Base-by-base conservation (phyloP, 345 rosid species). In the Eucalyptus tenuipes region DNA sequence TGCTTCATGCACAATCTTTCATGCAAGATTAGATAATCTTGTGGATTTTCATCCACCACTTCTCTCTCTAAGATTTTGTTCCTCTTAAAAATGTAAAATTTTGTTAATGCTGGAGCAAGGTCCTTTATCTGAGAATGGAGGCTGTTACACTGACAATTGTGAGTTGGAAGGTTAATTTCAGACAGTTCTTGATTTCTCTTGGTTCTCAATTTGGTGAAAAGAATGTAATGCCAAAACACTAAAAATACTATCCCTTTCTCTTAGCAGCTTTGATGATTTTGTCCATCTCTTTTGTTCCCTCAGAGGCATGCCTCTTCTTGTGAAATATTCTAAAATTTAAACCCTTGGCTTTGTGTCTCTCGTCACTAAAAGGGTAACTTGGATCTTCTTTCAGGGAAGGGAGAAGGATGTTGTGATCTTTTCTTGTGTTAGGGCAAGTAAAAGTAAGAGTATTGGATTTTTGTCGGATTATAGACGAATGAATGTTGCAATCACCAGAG, bases 401-500 rank as follows among this genome's bases (percentile, higher is more conserved):
- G 99, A 98, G 90, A 97, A 97, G 90, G 99, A 96, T 89, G 97
- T 98, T 44, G 98, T 96, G 27, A 97, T 98, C 80, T 97, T 98
- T 90, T 96, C 99, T 17, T 97, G 98, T 91, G 99, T 98, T 44
- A 97, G 99, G 91, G 96, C 99, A 89, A 97, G 90, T 22, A 91
- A 93, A 86, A 92, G 93, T 85, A 91, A 95, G 89, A 88, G 94
- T 85, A 98, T 98, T 47, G 99, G 99, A 14, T 98, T 97, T 89
- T 94, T 98, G 64, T 91, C 98, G 25, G 99, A 98, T 90, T 94
- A 92, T 89, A 92, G 98, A 88, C 94, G 99, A 87, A 98, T 98
- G 99, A 98, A 98, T 88, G 99, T 98, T 3, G 99, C 97, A 68
- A 98, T 98, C 79, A 96, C 99, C 53, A 93, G 98, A 66, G 98